Conservation (phyloP, 768 basidiomycete species). For the Podaxis carcinomalis region DNA sequence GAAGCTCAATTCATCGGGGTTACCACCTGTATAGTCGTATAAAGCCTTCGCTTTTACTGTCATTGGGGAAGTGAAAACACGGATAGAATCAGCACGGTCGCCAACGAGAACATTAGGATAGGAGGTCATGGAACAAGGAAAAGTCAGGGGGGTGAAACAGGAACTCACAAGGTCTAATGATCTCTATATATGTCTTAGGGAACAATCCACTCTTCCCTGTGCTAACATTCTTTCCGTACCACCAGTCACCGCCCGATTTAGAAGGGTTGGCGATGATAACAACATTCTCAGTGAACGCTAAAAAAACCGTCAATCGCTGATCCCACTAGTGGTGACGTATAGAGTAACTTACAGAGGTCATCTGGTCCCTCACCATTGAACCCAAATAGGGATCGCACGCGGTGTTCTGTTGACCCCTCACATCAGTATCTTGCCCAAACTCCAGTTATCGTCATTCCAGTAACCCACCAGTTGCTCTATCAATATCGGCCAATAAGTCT, state of each 20-base stretch:
- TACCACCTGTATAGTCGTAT: constrained; percentile 69
- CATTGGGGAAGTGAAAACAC: constrained; percentile 3
- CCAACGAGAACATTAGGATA: background rate
- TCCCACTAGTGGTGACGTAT: background rate
- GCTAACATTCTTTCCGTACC: constrained; percentile 73
- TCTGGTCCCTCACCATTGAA: constrained; percentile 86
- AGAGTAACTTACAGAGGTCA: constrained; percentile 67
- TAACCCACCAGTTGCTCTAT: constrained; percentile 53
- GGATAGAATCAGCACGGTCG: background rate
- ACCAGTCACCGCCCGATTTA: constrained; percentile 87
- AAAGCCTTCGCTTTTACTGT: constrained; percentile 72
- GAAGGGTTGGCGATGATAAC: constrained; percentile 82
- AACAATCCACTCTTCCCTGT: constrained; percentile 79
- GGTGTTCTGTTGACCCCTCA: constrained; percentile 48
- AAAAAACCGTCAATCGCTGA: constrained; percentile 3
- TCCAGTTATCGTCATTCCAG: background rate
- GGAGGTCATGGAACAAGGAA: background rate
- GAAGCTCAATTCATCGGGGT: constrained; percentile 83
- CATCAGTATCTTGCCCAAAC: constrained; percentile 4
- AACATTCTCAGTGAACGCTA: constrained; percentile 79
- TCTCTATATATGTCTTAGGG: constrained; percentile 85
- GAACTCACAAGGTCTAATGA: constrained; percentile 59
- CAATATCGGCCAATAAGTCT: constrained; percentile 70
- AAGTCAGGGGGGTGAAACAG: background rate
- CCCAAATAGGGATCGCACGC: constrained; percentile 76